Conservation (phyloP, 2,329 filamentous ascomycete genomes). For the Dactylellina parvicollis region DNA sequence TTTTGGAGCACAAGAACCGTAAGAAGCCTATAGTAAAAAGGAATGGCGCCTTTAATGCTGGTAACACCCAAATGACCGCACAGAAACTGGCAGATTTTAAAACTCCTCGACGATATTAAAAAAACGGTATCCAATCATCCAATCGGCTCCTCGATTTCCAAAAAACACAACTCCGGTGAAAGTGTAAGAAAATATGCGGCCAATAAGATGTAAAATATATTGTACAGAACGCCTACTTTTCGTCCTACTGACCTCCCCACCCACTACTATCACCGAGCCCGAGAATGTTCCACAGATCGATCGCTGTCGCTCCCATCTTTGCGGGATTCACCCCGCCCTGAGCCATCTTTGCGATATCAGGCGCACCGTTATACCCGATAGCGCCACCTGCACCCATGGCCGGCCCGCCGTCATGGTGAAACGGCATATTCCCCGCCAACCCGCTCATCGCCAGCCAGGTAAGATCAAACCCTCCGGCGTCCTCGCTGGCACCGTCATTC, state of each 20-base stretch:
- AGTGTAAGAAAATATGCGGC: not conserved
- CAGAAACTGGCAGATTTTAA: not conserved
- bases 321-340: constrained; percentile 30
- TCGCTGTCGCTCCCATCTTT: constrained; percentile 48
- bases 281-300: constrained; percentile 51
- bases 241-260: not conserved
- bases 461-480: constrained; percentile 40
- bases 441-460: constrained; percentile 52
- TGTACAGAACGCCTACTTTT: not conserved
- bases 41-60: constrained; percentile 31
- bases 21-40: constrained; percentile 8
- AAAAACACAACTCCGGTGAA: not conserved
- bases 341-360: constrained; percentile 42
- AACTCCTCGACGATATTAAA: constrained; percentile 3
- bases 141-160: not conserved
- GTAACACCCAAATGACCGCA: too few relatives aligned
- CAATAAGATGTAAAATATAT: constrained; percentile 1
- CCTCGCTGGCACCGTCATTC: constrained; percentile 15
- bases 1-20: not conserved
- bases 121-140: not conserved
- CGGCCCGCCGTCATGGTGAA: constrained; percentile 39
- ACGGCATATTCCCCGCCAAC: constrained; percentile 49
- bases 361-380: constrained; percentile 39
- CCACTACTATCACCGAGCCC: constrained; percentile 35
- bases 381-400: constrained; percentile 25